Evolutionary conservation across 106 monocot species (phyloP).

Genomic region (Apostasia ramifera): DNA sequence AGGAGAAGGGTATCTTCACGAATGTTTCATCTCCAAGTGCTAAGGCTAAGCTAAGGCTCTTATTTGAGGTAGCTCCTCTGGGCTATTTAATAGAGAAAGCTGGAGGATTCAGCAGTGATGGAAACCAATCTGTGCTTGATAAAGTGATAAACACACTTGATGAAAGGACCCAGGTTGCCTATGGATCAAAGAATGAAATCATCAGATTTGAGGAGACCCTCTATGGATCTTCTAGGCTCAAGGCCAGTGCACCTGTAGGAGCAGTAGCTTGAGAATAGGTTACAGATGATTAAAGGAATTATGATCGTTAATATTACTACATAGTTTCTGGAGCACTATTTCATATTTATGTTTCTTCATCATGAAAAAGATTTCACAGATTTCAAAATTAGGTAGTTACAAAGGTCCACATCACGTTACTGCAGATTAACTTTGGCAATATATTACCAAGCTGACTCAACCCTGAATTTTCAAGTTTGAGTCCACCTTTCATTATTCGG

Average conservation of each 20-base stretch:
- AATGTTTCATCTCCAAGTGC: slow-evolving; percentile 80
- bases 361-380: too few relatives aligned
- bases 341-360: too few relatives aligned
- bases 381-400: too few relatives aligned
- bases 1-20: slow-evolving; percentile 97
- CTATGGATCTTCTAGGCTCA: slow-evolving; percentile 81
- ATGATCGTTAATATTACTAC: too few relatives aligned
- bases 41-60: slow-evolving; percentile 86
- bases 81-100: slow-evolving; percentile 88
- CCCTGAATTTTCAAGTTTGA: too few relatives aligned
- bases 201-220: slow-evolving; percentile 94
- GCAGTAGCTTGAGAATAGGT: slow-evolving; percentile 35
- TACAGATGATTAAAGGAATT: too few relatives aligned
- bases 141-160: slow-evolving; percentile 75
- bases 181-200: slow-evolving; percentile 95
- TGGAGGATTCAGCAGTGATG: slow-evolving; percentile 93
- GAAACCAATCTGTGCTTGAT: slow-evolving; percentile 76
- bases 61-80: slow-evolving; percentile 91
- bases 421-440: too few relatives aligned
- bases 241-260: slow-evolving; percentile 58
- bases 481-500: too few relatives aligned
- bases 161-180: slow-evolving; percentile 88
- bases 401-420: too few relatives aligned
- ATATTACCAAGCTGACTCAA: too few relatives aligned
- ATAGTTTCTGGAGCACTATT: too few relatives aligned